Conservation (phyloP, 305 asterid genomes). For the Fraxinus angustifolia region DNA sequence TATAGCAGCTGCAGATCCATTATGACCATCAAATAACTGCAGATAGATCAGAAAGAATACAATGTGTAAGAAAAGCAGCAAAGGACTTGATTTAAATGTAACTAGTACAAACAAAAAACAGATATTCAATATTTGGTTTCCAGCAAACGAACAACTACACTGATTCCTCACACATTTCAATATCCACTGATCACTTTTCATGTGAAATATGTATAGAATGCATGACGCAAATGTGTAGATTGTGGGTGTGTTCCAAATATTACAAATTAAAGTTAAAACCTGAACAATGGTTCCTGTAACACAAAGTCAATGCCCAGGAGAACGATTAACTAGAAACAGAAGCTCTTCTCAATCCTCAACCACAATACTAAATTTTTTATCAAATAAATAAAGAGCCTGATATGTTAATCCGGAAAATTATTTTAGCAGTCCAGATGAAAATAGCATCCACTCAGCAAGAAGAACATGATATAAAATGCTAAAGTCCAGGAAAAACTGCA, state of each 20-base stretch:
- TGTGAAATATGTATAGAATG: neutral
- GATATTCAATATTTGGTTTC: neutral
- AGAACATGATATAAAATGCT: constrained; percentile 7
- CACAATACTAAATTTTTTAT: neutral
- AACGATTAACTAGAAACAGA: neutral
- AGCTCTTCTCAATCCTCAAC: constrained; percentile 6
- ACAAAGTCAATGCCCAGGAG: neutral
- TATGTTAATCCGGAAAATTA: neutral
- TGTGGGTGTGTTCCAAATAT: neutral
- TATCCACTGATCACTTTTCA: neutral
- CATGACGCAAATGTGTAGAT: neutral
- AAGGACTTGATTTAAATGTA: neutral
- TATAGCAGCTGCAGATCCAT: constrained; percentile 95
- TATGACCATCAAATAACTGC: constrained; percentile 95
- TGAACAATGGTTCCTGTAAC: neutral
- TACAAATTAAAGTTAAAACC: neutral
- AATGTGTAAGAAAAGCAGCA: constrained; percentile 12
- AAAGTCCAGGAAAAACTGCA: constrained; percentile 15
- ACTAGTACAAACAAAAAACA: neutral
- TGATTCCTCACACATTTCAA: neutral
- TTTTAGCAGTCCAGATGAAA: neutral
- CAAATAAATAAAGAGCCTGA: neutral
- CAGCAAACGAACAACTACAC: neutral
- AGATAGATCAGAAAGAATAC: constrained; percentile 17
- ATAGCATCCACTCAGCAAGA: neutral